Conservation (phyloP, 208 protist species). For the Crithidia fasciculata region DNA sequence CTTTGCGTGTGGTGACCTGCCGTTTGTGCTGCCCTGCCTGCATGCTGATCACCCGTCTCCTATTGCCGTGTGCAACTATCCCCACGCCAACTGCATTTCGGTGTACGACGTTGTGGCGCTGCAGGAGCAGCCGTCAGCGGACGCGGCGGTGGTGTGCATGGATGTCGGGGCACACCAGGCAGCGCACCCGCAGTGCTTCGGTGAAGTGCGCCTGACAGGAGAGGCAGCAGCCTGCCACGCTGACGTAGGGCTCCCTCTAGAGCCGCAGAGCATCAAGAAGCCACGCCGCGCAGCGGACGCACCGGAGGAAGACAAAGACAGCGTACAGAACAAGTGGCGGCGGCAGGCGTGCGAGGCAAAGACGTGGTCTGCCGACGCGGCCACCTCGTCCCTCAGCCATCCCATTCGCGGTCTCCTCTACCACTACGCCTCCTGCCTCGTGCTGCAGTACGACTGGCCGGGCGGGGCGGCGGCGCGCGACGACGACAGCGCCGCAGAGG, state of each 20-base stretch:
- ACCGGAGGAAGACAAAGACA: background rate
- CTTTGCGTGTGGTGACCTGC: constrained; percentile 45
- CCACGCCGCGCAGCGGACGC: background rate
- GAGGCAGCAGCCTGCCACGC: background rate
- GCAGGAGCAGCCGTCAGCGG: constrained; percentile 13
- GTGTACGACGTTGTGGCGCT: constrained; percentile 57
- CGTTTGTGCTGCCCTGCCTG: constrained; percentile 69
- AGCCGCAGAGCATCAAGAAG: no score
- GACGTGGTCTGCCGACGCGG: constrained; percentile 8
- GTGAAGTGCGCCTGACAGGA: constrained; percentile 6
- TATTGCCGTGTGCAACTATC: constrained; percentile 72
- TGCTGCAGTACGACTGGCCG: constrained; percentile 35
- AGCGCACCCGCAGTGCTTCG: constrained; percentile 19
- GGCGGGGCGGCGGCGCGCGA: constrained; percentile 7
- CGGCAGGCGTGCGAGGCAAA: background rate
- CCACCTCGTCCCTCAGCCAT: constrained; percentile 2
- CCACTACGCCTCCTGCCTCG: constrained; percentile 18
- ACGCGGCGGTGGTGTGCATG: constrained; percentile 14
- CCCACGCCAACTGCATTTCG: constrained; percentile 51
- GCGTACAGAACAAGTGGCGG: background rate
- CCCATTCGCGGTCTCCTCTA: constrained; percentile 27
- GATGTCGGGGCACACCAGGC: constrained; percentile 22
- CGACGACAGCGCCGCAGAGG: background rate
- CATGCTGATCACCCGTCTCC: constrained; percentile 50
- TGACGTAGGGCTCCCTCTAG: no score